phyloP scores from a whole-genome alignment of 768 basidiomycete species.

The Kockovaella imperatae region DNA sequence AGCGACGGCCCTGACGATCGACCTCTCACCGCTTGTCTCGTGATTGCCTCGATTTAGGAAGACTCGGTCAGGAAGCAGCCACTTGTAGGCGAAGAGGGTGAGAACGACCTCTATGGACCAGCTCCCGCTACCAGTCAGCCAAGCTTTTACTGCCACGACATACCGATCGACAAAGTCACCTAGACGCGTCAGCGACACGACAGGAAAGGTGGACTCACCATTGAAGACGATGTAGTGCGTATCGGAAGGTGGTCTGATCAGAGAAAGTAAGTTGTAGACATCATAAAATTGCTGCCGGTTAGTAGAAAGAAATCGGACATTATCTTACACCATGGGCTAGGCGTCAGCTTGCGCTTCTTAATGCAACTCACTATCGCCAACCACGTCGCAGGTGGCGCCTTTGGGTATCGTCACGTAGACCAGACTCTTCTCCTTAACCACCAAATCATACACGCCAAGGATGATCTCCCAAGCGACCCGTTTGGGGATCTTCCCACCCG shows the following conservation, averaged over 20 bases:
- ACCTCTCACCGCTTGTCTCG: conserved; percentile 39
- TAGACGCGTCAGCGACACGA: conserved; percentile 51
- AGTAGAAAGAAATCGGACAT: background rate
- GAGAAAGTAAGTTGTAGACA: conserved; percentile 71
- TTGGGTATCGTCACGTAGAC: conserved; percentile 67
- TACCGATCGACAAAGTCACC: conserved; percentile 84
- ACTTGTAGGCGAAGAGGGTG: conserved; percentile 91
- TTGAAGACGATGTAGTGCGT: conserved; percentile 56
- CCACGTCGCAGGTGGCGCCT: conserved; percentile 79
- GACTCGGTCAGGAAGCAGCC: conserved; percentile 83
- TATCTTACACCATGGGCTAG: conserved; percentile 49
- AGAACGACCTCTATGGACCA: conserved; percentile 58
- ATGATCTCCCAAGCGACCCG: conserved; percentile 95
- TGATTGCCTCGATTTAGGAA: conserved; percentile 96
- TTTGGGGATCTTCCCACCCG: conserved; percentile 81
- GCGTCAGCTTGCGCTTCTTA: background rate
- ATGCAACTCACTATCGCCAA: conserved; percentile 63
- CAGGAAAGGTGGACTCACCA: conserved; percentile 13
- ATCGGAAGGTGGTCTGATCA: conserved; percentile 76
- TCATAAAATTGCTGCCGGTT: conserved; percentile 81
- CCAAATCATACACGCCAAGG: conserved; percentile 68
- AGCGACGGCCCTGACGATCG: background rate
- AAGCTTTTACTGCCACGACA: too few relatives aligned
- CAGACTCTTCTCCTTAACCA: conserved; percentile 70
- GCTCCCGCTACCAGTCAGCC: conserved; percentile 16